Evolutionary conservation across 164 flowering plant species (phyloP).

Genomic region (Echeveria elegans): DNA sequence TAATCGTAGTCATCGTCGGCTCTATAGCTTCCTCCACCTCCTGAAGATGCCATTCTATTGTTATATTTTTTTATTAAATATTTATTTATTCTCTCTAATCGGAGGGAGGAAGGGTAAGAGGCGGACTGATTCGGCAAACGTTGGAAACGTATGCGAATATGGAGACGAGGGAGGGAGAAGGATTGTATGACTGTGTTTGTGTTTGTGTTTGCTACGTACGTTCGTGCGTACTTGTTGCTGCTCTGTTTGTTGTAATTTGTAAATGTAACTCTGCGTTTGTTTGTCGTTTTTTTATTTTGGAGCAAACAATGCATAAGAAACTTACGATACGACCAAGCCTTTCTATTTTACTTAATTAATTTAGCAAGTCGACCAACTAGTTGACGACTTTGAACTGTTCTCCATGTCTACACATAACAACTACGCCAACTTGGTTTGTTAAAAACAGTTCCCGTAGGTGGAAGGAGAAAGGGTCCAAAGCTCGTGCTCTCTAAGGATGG

Average conservation of each 20-base stretch:
- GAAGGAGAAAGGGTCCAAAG: neutral
- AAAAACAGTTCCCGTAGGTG: neutral
- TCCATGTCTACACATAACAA: neutral
- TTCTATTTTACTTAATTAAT: no score
- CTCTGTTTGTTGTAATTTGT: neutral
- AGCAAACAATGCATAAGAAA: neutral
- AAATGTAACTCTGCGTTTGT: neutral
- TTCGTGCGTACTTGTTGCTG: neutral
- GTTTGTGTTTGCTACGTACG: neutral
- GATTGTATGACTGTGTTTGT: no score
- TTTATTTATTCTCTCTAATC: neutral
- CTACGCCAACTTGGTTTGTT: no score
- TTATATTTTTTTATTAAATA: no score
- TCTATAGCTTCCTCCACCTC: slow-evolving; percentile 6
- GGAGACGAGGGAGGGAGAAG: neutral
- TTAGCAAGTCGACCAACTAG: neutral
- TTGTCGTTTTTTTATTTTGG: neutral
- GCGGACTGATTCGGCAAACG: neutral
- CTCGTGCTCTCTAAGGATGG: neutral
- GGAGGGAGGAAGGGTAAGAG: neutral
- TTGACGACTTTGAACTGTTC: neutral
- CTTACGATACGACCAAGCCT: neutral
- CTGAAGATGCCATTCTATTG: neutral
- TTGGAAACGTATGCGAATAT: neutral
- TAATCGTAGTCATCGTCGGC: slow-evolving; percentile 40